Base-by-base conservation (phyloP, 1,139 yeast species). In the Geotrichum fermentans region DNA sequence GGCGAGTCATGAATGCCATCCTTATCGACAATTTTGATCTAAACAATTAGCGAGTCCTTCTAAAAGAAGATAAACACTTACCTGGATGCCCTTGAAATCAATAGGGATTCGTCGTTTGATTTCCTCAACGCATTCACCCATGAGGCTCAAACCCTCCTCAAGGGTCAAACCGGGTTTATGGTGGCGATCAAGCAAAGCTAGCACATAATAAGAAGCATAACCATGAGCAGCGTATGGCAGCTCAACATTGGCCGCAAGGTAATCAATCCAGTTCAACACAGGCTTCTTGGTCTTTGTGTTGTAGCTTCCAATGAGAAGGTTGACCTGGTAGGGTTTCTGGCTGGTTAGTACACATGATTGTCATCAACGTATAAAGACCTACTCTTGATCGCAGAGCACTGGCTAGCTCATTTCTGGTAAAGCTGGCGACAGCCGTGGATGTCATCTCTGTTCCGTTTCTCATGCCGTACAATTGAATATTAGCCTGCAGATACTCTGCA, bases 221-320 rank as follows among this genome's bases (percentile, higher is more conserved):
- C 98, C 98, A 63, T 89, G 96, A 2, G 96, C 96, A 11, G 95
- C 97, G 64, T 94, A 92, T 18, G 98, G 97, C 52, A 92, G 74
- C 54, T 83, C 88, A 16, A 83, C 95, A 58, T 83, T 80, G 3
- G 98, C 88, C 2, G 98, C 98, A 61, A 94, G 73, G 66, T 92
- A 92, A 66, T 92, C 99, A 58, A 94, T 86, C 83, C 94, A 89
- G 64, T 85, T 82, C 63, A 92, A 76, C 42, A 80, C 73, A 32
- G 97, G 90, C 56, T 72, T 72, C 45, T 74, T 66, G 18, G 74
- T 74, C 59, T 79, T 83, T 18, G 73, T 71, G 64, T 88, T 95
- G 64, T 74, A 84, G 10, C 98, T 97, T 36, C 86, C 98, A 56
- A 92, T 72, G 55, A 92, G 75, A 24, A 89, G 82, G 63, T 89